Percentiles rank a stretch among this genome's conserved stretches.
Conservation (phyloP, 768 basidiomycete genomes). For the Filobasidium wieringae region DNA sequence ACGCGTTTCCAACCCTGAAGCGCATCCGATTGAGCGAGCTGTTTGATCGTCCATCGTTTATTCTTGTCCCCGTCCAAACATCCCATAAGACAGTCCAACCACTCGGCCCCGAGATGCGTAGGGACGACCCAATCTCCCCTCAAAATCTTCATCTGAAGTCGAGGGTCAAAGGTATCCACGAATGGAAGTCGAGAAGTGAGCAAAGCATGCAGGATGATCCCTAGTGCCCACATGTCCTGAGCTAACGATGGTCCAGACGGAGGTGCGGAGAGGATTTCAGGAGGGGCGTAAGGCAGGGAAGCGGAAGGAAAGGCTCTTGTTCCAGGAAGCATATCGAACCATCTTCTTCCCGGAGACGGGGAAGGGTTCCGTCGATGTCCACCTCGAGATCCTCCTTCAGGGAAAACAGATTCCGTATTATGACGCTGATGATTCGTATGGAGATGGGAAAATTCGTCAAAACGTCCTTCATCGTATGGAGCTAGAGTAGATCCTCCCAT, state of each 20-base stretch:
- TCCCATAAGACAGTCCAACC: slow-evolving; percentile 53
- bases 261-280: slow-evolving; percentile 63
- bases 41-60: slow-evolving; percentile 65
- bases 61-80: slow-evolving; percentile 58
- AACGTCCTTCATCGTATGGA: no score
- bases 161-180: slow-evolving; percentile 74
- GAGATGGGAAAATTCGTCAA: no score
- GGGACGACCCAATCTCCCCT: slow-evolving; percentile 51
- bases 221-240: slow-evolving; percentile 93
- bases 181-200: slow-evolving; percentile 80
- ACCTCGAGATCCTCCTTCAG: slow-evolving; percentile 20
- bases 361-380: slow-evolving; percentile 33
- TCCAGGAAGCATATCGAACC: slow-evolving; percentile 24
- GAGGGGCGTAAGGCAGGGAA: slow-evolving; percentile 80
- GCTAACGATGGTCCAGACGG: slow-evolving; percentile 46
- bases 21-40: slow-evolving; percentile 55
- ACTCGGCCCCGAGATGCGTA: slow-evolving; percentile 36
- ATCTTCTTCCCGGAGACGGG: slow-evolving; percentile 32
- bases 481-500: no score
- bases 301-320: slow-evolving; percentile 53
- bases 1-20: slow-evolving; percentile 31
- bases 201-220: slow-evolving; percentile 74
- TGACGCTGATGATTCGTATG: slow-evolving; percentile 27
- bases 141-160: slow-evolving; percentile 82
- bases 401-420: slow-evolving; percentile 41